Evolutionary conservation across 2,329 filamentous ascomycete species (phyloP), one percentile per base, ranked within the genome.

Genomic region (Diaporthe sp.): DNA sequence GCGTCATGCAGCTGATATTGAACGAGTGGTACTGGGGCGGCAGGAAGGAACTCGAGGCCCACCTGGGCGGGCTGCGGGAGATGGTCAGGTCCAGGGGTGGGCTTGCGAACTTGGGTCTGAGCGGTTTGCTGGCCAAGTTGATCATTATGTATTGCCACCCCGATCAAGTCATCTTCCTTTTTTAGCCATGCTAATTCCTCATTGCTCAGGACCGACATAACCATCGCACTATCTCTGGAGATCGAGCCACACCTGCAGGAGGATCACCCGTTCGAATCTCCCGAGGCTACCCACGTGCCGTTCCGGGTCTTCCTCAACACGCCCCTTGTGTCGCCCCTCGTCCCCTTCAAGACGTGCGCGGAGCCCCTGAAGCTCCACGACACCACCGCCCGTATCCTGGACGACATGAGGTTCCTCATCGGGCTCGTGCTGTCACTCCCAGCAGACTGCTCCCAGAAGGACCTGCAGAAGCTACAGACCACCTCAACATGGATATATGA

Each of bases 1-100:
- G 84, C 4, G 87, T 89, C 7, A 80, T 86, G 1, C 88, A 89
- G 78, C 83, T 89, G 76, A 84, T 88, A 31, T 80, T 88, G 34
- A 85, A 88, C 61, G 88, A 89, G 75, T 90, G 89, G 88, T 89
- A 89, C 78, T 89, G 88, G 87, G 87, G 88, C 8, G 85, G 85
- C 37, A 85, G 83, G 0, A 79, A 83, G 51, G 86, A 87, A 75
- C 81, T 89, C 15, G 82, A 84, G 34, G 84, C 85, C 1, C 88
- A 90, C 71, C 83, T 89, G 75, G 80, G 79, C 9, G 88, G 88
- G 0, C 82, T 90, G 22, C 82, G 84, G 76, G 85, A 85, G 65
- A 88, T 90, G 86, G 84, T 90, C 13, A 80, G 79, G 31, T 78
- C 87, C 62, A 83, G 87, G 34, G 88, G 88, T 15, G 87, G 88